Evolutionary conservation across 345 rosid species (phyloP), one percentile per base, ranked within the genome.

Genomic region (Lumnitzera littorea): DNA sequence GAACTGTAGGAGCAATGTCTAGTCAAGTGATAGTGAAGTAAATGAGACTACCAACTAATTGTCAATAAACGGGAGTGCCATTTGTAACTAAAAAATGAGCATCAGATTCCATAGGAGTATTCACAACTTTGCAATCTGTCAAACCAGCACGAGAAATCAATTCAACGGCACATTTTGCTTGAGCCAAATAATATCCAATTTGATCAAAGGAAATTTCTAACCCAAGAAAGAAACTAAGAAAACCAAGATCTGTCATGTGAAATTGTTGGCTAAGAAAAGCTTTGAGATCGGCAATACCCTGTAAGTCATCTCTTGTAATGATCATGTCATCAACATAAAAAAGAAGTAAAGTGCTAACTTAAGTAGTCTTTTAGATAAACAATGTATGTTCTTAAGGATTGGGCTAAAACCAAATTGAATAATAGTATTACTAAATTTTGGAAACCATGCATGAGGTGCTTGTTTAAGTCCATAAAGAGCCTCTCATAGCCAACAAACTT

Each of bases 241-340:
- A 2, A 15, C 66, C 56, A 46, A 68, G 23, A 15, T 68, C 61
- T 17, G 60, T 62, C 23, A 66, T 41, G 15, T 59, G 41, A 41
- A 59, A 57, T 6, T 60, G 56, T 3, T 15, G 6, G 17, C 50
- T 11, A 13, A 63, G 31, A 20, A n/a, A 16, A 3, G 12, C 0
- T 12, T 63, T 36, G 9, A 69, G n/a, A 2, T 14, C 24, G 1
- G 36, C 7, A 3, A 51, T 57, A 0, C 23, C 54, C 0, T 0
- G 2, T 6, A 12, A 9, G 23, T 51, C 46, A 48, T 25, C 54
- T 0, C 56, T 17, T 0, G 61, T 24, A 11, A 69, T 61, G 0
- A 67, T 54, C 15, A 62, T 23, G 50, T 56, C 72, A 68, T 68
- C 62, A 5, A 68, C 67, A 63, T 64, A 64, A 3, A 58, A 41